phyloP scores from a whole-genome alignment of 768 basidiomycete genomes.

The Russula virescens region DNA sequence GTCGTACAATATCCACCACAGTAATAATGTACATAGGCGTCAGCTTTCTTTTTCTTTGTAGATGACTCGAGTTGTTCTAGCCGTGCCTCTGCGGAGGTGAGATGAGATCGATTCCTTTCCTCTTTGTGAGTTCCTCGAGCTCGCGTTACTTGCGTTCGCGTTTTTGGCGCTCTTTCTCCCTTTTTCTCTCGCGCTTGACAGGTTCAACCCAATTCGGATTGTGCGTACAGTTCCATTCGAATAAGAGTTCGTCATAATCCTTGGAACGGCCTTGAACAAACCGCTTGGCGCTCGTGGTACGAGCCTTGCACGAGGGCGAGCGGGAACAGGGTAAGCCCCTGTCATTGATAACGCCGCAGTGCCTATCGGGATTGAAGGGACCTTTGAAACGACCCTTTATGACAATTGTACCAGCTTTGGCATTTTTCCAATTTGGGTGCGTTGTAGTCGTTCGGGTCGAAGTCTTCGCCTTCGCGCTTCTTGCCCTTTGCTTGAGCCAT shows the following conservation, averaged over 20 bases:
- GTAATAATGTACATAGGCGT: too few species aligned
- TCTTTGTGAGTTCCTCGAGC: constrained; percentile 59
- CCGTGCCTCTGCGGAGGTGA: constrained; percentile 37
- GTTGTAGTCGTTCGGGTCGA: constrained; percentile 52
- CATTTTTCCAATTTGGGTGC: constrained; percentile 74
- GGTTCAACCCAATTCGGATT: constrained; percentile 88
- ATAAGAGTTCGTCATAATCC: constrained; percentile 76
- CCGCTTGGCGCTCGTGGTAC: constrained; percentile 95
- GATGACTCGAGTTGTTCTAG: constrained; percentile 31
- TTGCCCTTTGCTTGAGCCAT: constrained; percentile 50
- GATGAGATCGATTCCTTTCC: constrained; percentile 44
- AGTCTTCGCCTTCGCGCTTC: constrained; percentile 80
- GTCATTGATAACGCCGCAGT: constrained; percentile 97
- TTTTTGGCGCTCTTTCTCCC: constrained; percentile 75
- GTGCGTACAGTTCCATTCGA: constrained; percentile 86
- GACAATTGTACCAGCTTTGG: constrained; percentile 59
- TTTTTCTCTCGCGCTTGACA: constrained; percentile 79
- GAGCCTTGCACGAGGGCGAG: constrained; percentile 95
- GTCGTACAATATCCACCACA: too few species aligned
- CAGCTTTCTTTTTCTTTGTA: constrained; percentile 61
- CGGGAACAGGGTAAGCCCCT: constrained; percentile 89
- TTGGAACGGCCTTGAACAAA: constrained; percentile 82
- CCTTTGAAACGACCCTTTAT: constrained; percentile 78
- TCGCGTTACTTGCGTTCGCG: constrained; percentile 74
- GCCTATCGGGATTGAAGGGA: constrained; percentile 84